Percentiles rank a stretch among this genome's conserved stretches.
Conservation (phyloP, 2,329 filamentous ascomycete genomes). For the Acarospora socialis region DNA sequence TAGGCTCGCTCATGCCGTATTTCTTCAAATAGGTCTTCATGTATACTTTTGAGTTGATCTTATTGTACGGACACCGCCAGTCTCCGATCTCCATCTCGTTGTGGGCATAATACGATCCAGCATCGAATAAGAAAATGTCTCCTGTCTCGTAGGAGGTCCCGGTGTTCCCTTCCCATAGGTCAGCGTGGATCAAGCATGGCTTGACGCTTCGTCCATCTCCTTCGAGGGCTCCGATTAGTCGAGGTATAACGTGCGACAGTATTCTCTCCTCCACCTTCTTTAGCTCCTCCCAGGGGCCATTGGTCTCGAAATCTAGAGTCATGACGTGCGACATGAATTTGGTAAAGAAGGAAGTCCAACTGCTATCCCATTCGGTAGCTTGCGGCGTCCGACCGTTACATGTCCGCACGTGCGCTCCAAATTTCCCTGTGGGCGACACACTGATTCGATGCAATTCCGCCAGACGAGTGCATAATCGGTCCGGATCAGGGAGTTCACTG, state of each 20-base stretch:
- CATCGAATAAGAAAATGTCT: conserved; percentile 24
- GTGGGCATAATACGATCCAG: conserved; percentile 26
- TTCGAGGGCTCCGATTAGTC: conserved; percentile 16
- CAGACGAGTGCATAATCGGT: conserved; percentile 16
- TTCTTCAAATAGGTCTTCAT: conserved; percentile 14
- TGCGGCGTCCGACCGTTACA: conserved; percentile 20
- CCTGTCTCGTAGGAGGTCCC: conserved; percentile 17
- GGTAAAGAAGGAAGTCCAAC: conserved; percentile 26
- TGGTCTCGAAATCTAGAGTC: conserved; percentile 18
- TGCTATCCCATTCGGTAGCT: conserved; percentile 22
- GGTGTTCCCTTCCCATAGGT: conserved; percentile 13
- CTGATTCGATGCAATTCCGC: conserved; percentile 20
- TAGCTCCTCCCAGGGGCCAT: conserved; percentile 22
- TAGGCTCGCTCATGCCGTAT: conserved; percentile 17
- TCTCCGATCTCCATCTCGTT: conserved; percentile 25
- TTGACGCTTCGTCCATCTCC: conserved; percentile 17
- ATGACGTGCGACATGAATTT: conserved; percentile 20
- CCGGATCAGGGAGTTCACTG: conserved; percentile 15
- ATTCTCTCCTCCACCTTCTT: conserved; percentile 14
- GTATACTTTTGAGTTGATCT: conserved; percentile 13
- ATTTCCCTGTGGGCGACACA: conserved; percentile 21
- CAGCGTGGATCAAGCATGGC: conserved; percentile 14
- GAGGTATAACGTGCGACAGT: conserved; percentile 19
- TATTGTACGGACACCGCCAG: conserved; percentile 17
- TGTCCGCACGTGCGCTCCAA: conserved; percentile 24